Conservation (phyloP, 805 yeast species). For the Pichia heedii region DNA sequence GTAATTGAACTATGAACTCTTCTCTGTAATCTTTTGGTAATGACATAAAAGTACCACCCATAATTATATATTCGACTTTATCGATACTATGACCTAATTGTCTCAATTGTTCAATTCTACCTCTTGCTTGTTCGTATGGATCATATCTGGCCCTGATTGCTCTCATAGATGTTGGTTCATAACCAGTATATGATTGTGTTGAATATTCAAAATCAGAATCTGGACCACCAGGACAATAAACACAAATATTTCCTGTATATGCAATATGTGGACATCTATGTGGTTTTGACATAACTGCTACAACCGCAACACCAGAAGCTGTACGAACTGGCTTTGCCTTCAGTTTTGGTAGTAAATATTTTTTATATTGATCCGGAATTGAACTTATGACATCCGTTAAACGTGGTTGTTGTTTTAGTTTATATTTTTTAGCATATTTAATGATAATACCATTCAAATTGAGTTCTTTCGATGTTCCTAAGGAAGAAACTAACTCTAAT, state of each 20-base stretch:
- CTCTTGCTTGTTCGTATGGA: slow-evolving; percentile 97
- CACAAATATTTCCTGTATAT: slow-evolving; percentile 97
- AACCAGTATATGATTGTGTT: slow-evolving; percentile 96
- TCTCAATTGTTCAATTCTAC: slow-evolving; percentile 90
- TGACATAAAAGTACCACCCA: slow-evolving; percentile 99
- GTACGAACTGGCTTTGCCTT: slow-evolving; percentile 99
- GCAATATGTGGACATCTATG: slow-evolving; percentile 99
- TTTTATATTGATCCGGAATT: slow-evolving; percentile 92
- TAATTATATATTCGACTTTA: slow-evolving; percentile 93
- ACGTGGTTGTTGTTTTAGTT: slow-evolving; percentile 85
- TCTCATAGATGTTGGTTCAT: slow-evolving; percentile 98
- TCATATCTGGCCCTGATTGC: slow-evolving; percentile 98
- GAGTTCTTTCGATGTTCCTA: slow-evolving; percentile 59
- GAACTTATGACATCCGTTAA: slow-evolving; percentile 90
- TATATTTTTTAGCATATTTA: slow-evolving; percentile 80
- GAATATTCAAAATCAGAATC: slow-evolving; percentile 97
- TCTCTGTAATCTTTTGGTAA: slow-evolving; percentile 86
- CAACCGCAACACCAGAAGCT: slow-evolving; percentile 97
- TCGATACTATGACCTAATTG: slow-evolving; percentile 95
- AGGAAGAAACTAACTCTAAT: slow-evolving; percentile 69
- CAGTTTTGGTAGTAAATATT: slow-evolving; percentile 81
- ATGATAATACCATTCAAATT: slow-evolving; percentile 87
- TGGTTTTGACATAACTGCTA: slow-evolving; percentile 98
- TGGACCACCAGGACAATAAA: slow-evolving; percentile 98
- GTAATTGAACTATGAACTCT: slow-evolving; percentile 77